Base-by-base conservation (phyloP, 345 rosid species). In the Firmiana major region DNA sequence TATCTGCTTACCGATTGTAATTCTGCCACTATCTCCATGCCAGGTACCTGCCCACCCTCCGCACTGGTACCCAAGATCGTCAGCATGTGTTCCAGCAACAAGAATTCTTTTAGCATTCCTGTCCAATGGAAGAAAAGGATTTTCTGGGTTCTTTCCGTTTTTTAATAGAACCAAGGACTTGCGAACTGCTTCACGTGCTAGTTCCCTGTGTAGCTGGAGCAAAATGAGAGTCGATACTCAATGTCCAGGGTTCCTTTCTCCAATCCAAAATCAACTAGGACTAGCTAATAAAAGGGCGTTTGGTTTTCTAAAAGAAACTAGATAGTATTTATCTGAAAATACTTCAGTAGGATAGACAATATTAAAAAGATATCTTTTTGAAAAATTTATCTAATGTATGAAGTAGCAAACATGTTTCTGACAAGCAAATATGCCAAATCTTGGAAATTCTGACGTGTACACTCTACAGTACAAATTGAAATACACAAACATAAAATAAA, bases 11-110 rank as follows among this genome's bases (percentile, higher is more conserved):
- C 98, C 98, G 3, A 88, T 86, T n/a, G 98, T 94, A 79, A 93
- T 89, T 75, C 87, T 86, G 80, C 98, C 98, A 2, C 93, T 87
- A 71, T 24, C 5, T 78, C 98, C 98, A 19, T 64, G 70, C 96
- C 90, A 86, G 58, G 89, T 79, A 77, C 65, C 83, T 17, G 98
- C 93, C 98, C 98, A 94, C 16, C 98, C 98, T 75, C 98, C 98
- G 26, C 98, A 94, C 73, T 94, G 98, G 80, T 84, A 93, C 21
- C 98, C 98, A 65, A 94, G 94, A 88, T 94, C 85, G 79, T 93
- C 93, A 51, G 96, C 94, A 71, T 95, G 99, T 11, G 90, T 79
- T 76, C 99, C 98, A 49, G 86, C 79, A 21, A 90, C 92, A 66
- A 95, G 93, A 78, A 95, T 90, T 80, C 78, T 93, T 81, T 79